A percentile compares a stretch with the other conserved stretches of the same genome.
Conservation (phyloP, 2,329 filamentous ascomycete genomes). For the Coleophoma eucalyptorum region DNA sequence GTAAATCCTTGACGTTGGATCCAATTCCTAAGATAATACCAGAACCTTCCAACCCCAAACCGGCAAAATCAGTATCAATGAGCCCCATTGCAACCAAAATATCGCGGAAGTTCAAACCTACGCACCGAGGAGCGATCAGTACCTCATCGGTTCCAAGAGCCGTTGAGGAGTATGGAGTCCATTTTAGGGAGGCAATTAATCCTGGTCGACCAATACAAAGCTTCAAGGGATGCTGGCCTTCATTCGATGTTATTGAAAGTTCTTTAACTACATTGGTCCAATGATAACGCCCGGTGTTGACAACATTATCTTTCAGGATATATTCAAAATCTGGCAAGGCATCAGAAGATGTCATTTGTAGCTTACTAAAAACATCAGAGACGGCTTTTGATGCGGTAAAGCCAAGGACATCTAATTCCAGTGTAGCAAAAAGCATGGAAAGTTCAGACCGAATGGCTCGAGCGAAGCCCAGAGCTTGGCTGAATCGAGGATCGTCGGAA, state of each 20-base stretch:
- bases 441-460: conserved; percentile 18
- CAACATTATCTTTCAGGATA: conserved; percentile 12
- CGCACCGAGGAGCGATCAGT: conserved; percentile 3
- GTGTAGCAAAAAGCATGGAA: conserved; percentile 10
- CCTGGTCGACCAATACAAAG: conserved; percentile 10
- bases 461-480: conserved; percentile 11
- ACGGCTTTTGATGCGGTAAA: background rate
- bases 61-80: conserved; percentile 6
- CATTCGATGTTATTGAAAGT: background rate
- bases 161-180: conserved; percentile 3
- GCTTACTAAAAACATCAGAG: conserved; percentile 3
- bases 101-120: conserved; percentile 19
- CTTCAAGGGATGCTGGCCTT: background rate
- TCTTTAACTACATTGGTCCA: conserved; percentile 11
- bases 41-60: conserved; percentile 18
- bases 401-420: conserved; percentile 16
- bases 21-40: conserved; percentile 21
- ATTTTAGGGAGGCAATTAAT: conserved; percentile 10
- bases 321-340: conserved; percentile 24
- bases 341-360: conserved; percentile 1
- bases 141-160: conserved; percentile 4
- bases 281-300: conserved; percentile 21
- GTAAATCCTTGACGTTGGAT: conserved; percentile 11
- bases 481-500: conserved; percentile 15
- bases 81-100: conserved; percentile 15